Evolutionary conservation across 1,284 basidiomycete species (phyloP).

Genomic region (Papiliotrema laurentii): DNA sequence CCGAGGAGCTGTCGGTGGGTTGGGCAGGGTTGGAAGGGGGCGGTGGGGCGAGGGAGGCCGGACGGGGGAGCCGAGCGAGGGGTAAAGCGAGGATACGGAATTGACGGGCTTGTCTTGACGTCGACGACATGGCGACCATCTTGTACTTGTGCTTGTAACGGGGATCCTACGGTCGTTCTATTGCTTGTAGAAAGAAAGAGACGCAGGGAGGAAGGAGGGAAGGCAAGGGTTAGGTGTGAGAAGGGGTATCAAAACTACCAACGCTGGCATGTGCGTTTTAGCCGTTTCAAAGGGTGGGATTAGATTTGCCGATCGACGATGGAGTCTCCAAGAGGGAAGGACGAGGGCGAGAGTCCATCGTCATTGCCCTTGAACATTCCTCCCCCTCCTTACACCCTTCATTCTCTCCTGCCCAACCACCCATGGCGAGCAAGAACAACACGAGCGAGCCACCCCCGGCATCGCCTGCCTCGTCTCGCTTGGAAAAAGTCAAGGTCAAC

Average conservation of each 20-base stretch:
- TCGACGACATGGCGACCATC: no score
- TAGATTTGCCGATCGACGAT: no score
- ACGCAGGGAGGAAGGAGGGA: no score
- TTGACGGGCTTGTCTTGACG: no score
- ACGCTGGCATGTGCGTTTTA: no score
- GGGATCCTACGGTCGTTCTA: no score
- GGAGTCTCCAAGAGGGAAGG: no score
- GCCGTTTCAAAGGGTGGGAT: no score
- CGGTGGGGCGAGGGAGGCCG: conserved; percentile 5
- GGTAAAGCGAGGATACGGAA: conserved; percentile 42
- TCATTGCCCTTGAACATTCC: neutral
- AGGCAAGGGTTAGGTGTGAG: no score
- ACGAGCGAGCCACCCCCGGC: conserved; percentile 10
- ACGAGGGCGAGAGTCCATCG: neutral
- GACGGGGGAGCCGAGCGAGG: conserved; percentile 32
- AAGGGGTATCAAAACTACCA: no score
- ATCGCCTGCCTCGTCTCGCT: conserved; percentile 3
- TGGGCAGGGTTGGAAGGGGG: conserved; percentile 5
- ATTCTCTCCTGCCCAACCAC: neutral
- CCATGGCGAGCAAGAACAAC: neutral
- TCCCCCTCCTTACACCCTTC: neutral
- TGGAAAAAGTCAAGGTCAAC: conserved; percentile 36
- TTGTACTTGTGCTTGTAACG: no score
- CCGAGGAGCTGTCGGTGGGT: conserved; percentile 4
- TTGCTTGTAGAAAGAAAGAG: no score